phyloP scores from a whole-genome alignment of 2,329 filamentous ascomycete species.

The Rachicladosporium sp. region DNA sequence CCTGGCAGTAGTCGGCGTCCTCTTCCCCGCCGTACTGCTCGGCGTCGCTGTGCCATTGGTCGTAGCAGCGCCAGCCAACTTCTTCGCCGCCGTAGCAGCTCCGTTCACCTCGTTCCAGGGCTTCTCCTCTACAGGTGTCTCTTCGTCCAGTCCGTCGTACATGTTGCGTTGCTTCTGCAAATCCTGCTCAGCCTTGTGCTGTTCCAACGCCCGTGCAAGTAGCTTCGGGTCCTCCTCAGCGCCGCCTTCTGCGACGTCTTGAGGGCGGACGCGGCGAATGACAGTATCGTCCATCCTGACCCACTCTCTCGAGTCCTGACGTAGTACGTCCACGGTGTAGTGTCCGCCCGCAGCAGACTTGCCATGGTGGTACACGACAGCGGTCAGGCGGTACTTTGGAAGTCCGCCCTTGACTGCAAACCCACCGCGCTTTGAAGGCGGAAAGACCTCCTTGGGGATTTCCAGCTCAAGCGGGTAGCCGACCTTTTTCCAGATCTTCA shows the following conservation, averaged over 20 bases:
- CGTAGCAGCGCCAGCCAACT: slow-evolving; percentile 42
- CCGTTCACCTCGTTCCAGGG: slow-evolving; percentile 81
- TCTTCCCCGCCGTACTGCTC: slow-evolving; percentile 34
- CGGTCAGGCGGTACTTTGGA: slow-evolving; percentile 75
- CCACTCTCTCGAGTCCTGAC: slow-evolving; percentile 93
- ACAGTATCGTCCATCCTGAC: slow-evolving; percentile 89
- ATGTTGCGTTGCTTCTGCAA: slow-evolving; percentile 47
- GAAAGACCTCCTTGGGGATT: slow-evolving; percentile 80
- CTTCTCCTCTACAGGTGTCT: slow-evolving; percentile 47
- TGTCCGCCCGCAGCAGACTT: slow-evolving; percentile 93
- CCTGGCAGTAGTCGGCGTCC: slow-evolving; percentile 41
- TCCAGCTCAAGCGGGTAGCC: slow-evolving; percentile 91
- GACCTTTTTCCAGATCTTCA: slow-evolving; percentile 98
- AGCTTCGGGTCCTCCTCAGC: slow-evolving; percentile 65
- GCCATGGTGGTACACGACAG: slow-evolving; percentile 93
- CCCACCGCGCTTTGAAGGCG: slow-evolving; percentile 57
- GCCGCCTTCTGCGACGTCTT: slow-evolving; percentile 80
- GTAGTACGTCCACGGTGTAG: slow-evolving; percentile 92
- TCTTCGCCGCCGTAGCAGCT: slow-evolving; percentile 28
- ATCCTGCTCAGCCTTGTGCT: slow-evolving; percentile 46
- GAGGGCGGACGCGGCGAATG: slow-evolving; percentile 69
- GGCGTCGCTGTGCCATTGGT: slow-evolving; percentile 48
- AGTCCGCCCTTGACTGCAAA: slow-evolving; percentile 54
- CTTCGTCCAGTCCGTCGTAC: slow-evolving; percentile 56
- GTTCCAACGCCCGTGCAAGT: slow-evolving; percentile 53